Evolutionary conservation across 2,329 filamentous ascomycete genomes (phyloP).

Genomic region (Cytospora chrysosperma): DNA sequence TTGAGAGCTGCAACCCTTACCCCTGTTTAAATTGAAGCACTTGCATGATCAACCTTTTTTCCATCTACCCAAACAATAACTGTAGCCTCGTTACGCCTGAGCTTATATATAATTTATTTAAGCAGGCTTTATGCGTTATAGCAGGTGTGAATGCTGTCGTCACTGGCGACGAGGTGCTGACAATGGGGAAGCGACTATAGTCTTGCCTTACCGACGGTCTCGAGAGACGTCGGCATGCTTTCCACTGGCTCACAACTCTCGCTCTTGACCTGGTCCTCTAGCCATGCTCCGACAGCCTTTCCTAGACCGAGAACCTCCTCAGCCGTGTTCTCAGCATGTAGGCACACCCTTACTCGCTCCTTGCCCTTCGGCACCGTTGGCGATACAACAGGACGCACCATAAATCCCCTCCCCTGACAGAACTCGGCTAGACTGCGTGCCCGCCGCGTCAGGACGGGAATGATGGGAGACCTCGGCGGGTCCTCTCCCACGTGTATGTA

Average conservation of each 20-base stretch:
- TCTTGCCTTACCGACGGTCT: too few species aligned
- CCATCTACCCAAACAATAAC: too few species aligned
- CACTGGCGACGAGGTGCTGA: too few species aligned
- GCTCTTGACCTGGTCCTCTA: neutral
- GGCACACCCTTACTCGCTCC: conserved; percentile 64
- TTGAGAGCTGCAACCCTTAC: too few species aligned
- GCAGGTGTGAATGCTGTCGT: too few species aligned
- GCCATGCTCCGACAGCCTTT: conserved; percentile 2
- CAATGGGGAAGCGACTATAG: too few species aligned
- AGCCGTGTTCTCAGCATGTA: conserved; percentile 64
- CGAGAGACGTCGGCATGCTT: too few species aligned
- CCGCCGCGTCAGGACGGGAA: conserved; percentile 57
- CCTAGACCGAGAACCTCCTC: neutral
- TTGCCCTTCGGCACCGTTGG: conserved; percentile 65
- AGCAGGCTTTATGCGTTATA: too few species aligned
- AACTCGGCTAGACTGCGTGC: conserved; percentile 58
- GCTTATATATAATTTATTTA: too few species aligned
- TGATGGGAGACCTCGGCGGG: conserved; percentile 53
- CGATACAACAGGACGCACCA: conserved; percentile 65
- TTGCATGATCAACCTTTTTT: too few species aligned
- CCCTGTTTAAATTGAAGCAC: too few species aligned
- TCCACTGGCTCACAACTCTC: neutral
- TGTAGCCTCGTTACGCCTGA: too few species aligned
- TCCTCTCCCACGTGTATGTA: neutral
- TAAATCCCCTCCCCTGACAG: conserved; percentile 58